Percentiles rank a stretch among this genome's conserved stretches.
These are phyloP conservation scores for Myxozyma vanderwaltii DNA, from an alignment of 805 yeast species.

Conservation along the genomic window DNA sequence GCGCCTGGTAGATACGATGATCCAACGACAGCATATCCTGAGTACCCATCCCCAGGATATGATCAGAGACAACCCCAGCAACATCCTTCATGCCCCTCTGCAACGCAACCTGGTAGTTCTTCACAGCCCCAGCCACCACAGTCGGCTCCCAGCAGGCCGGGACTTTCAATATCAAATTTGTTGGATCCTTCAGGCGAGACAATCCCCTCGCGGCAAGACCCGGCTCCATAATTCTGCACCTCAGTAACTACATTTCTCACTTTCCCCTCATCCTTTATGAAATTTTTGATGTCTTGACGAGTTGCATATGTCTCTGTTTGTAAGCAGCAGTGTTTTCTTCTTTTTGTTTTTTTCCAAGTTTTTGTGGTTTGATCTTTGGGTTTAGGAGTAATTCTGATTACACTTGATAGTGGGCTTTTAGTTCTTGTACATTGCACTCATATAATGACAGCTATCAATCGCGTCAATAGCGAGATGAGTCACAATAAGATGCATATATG, in stretches of 20 bases:
- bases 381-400: neutral
- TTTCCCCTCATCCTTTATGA: neutral
- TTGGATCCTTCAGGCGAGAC: constrained; percentile 25
- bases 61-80: neutral
- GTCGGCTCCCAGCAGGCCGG: constrained; percentile 6
- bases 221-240: neutral
- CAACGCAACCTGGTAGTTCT: neutral
- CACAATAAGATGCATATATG: too few relatives aligned
- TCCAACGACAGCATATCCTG: neutral
- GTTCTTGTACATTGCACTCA: neutral
- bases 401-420: neutral
- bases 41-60: neutral
- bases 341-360: neutral
- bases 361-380: neutral
- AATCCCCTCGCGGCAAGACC: neutral
- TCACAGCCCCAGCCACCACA: neutral
- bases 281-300: neutral
- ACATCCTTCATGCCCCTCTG: neutral
- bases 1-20: neutral
- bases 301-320: neutral
- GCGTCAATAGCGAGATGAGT: too few relatives aligned
- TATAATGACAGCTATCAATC: too few relatives aligned
- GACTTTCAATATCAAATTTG: constrained; percentile 18
- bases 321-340: neutral
- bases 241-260: neutral